A percentile compares a stretch with the other conserved stretches of the same genome.
phyloP scores from a whole-genome alignment of 495 filamentous ascomycete genomes.

The Trichoderma erinaceum region DNA sequence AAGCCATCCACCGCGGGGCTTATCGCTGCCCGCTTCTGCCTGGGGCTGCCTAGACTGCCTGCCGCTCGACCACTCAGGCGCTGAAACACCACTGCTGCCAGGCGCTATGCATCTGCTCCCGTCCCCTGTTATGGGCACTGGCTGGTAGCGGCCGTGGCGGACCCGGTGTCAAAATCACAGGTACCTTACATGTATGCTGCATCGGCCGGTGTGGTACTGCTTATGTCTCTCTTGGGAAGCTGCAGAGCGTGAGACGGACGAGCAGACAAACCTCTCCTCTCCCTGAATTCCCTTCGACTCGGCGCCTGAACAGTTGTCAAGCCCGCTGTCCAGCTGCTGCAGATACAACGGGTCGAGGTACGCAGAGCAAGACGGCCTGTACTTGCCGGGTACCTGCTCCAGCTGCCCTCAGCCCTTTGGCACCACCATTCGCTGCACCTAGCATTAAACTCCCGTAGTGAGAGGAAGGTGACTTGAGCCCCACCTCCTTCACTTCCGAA shows the following conservation, averaged over 20 bases:
- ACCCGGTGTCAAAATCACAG: no score
- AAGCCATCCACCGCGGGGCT: slow-evolving; percentile 6
- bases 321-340: no score
- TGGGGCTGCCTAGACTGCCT: not conserved
- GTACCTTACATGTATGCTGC: no score
- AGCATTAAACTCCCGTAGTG: not conserved
- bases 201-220: no score
- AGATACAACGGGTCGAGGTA: no score
- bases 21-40: slow-evolving; percentile 12
- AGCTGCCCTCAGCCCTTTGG: not conserved
- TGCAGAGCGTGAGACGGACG: not conserved
- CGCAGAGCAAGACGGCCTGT: not conserved
- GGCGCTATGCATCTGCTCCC: no score
- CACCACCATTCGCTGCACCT: not conserved
- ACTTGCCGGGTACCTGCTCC: not conserved
- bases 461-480: not conserved
- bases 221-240: no score
- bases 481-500: slow-evolving; percentile 11
- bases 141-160: no score
- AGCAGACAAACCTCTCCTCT: not conserved
- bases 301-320: not conserved
- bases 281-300: not conserved
- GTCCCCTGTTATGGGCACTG: no score
- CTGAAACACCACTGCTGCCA: no score
- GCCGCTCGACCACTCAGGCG: not conserved